Evolutionary conservation across 2,329 filamentous ascomycete species (phyloP), one percentile per base, ranked within the genome.

Genomic region (Penicillium sp.): DNA sequence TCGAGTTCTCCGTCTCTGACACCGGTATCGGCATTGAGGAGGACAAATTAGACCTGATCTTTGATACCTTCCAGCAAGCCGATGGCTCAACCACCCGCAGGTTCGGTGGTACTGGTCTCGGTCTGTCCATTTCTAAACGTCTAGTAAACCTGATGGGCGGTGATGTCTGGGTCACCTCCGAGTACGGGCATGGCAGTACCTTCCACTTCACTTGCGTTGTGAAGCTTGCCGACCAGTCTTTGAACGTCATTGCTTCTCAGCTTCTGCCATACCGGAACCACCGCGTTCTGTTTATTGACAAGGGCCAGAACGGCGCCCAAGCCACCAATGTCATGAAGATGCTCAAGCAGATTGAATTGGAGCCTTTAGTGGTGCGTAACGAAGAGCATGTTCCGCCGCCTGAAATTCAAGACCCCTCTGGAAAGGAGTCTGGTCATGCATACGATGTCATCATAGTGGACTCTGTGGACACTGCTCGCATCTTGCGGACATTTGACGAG

Each of bases 1-100:
- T 97, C 75, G 93, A 98, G 78, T 98, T 98, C 78, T 89, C 94
- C 57, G 95, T 99, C 37, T 91, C 91, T 22, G 95, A 98, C 76
- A 98, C 95, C 38, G 95, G 95, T 68, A 99, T 98, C 71, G 95
- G 95, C 71, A 98, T 98, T 70, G 92, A 94, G 71, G 87, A 90
- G 66, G 93, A 98, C 79, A 98, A 98, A 81, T 85, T 98, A 56
- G 93, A 97, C 74, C 83, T 98, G 67, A 98, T 99, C 74, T 98
- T 99, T 78, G 95, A 98, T 79, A 98, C 94, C 0, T 98, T 98
- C 87, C 94, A 97, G 77, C 95, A 98, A 80, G 95, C 95, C 22
- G 95, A 98, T 75, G 94, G 94, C 40, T 97, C 93, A 37, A 98
- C 96, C 76, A 98, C 94, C 1, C 87, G 93, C 70, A 95, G 96